Conservation (phyloP, 2,329 filamentous ascomycete genomes). For the Zymoseptoria tritici region DNA sequence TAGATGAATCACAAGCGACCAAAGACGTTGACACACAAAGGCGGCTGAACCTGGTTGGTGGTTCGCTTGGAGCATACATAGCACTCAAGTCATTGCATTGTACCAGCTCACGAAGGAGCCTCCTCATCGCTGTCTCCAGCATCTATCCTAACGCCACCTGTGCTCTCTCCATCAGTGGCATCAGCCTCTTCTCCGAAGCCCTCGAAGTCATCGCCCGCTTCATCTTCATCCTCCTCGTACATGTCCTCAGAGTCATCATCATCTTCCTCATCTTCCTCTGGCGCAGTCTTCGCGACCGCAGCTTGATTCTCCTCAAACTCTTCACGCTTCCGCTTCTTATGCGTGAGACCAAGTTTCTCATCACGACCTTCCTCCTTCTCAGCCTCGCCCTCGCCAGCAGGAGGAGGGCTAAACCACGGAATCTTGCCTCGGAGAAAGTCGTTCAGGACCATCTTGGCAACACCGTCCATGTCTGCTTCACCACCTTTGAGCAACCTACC, state of each 20-base stretch:
- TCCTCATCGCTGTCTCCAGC: constrained; percentile 8
- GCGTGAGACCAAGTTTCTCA: constrained; percentile 78
- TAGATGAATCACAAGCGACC: background rate
- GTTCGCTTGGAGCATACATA: background rate
- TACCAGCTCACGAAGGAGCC: constrained; percentile 1
- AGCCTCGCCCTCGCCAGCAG: constrained; percentile 40
- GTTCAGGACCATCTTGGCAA: constrained; percentile 93
- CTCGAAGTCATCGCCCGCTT: constrained; percentile 19
- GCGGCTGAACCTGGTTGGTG: background rate
- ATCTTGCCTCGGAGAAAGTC: constrained; percentile 94
- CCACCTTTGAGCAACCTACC: constrained; percentile 82
- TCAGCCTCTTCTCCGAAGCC: constrained; percentile 30
- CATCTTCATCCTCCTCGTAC: constrained; percentile 20
- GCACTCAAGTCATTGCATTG: background rate
- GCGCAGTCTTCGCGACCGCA: constrained; percentile 43
- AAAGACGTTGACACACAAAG: background rate
- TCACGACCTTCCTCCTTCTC: constrained; percentile 57
- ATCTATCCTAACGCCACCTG: constrained; percentile 7
- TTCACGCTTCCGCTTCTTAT: constrained; percentile 61
- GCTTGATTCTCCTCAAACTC: constrained; percentile 28
- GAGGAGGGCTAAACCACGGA: constrained; percentile 88
- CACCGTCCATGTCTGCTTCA: constrained; percentile 90
- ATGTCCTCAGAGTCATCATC: constrained; percentile 9
- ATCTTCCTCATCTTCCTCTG: constrained; percentile 34
- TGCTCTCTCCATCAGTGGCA: constrained; percentile 1